Evolutionary conservation across 2,329 filamentous ascomycete species (phyloP), one percentile per base, ranked within the genome.

Genomic region (Venturia carpophila): DNA sequence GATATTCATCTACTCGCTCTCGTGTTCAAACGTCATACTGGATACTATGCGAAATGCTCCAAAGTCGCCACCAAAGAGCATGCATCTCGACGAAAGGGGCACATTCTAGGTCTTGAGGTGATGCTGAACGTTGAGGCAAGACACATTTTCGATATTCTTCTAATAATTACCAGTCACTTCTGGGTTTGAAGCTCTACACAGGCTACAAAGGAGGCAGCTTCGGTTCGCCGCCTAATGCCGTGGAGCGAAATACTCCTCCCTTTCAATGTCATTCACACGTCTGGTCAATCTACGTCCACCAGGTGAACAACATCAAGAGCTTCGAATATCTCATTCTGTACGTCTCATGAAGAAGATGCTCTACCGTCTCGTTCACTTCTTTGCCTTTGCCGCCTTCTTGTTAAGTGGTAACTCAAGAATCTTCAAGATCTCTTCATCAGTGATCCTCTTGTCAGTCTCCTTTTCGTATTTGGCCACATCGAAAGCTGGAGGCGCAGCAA

Each of bases 401-500:
- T 82, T 79, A 71, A 96, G 79, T 41, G 93, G 93, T 77, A 90
- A 90, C 79, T 94, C 92, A 63, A 99, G 84, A 69, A 97, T 93
- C 83, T 94, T 91, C 71, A 97, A 86, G 70, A 99, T 84, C 80
- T 97, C 93, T 80, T 96, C 91, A 69, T 97, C 93, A 70, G 87
- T 88, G 73, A 99, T 96, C 85, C 97, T 97, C 86, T 97, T 97
- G 78, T 97, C 92, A 42, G 91, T 88, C 84, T 96, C 89, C 30
- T 58, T 58, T 19, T 58, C 52, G 83, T 88, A 86, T 81, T 92
- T 92, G 75, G 83, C 84, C 68, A 94, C 76, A 74, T 97, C 91
- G 68, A 89, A 83, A 27, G 87, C 76, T 68, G 90, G 86, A 42
- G 94, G 88, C 34, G 84, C 87, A 71, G 91, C 87, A 66, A 99